phyloP scores from a whole-genome alignment of 225 moss, liverwort and hornwort species.

The Lunularia cruciata region DNA sequence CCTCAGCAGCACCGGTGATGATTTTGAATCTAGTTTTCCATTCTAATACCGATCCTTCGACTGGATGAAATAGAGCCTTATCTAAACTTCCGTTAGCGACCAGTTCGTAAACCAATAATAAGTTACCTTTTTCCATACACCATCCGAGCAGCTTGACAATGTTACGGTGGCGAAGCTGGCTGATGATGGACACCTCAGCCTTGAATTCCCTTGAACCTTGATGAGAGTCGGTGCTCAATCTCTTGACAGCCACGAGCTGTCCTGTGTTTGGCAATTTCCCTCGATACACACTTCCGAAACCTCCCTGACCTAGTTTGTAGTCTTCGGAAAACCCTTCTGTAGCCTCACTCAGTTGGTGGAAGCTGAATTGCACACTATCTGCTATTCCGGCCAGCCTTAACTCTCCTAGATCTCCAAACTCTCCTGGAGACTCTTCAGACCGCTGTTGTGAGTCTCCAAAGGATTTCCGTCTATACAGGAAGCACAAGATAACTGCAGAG shows the following conservation, averaged over 20 bases:
- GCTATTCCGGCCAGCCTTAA: no score
- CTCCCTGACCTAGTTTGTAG: conserved; percentile 37
- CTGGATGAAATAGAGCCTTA: conserved; percentile 16
- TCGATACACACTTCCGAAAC: conserved; percentile 56
- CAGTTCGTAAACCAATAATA: conserved; percentile 59
- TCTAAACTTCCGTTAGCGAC: conserved; percentile 50
- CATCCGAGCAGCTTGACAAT: conserved; percentile 63
- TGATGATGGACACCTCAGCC: conserved; percentile 63
- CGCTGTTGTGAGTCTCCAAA: no score
- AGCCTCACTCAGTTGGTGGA: conserved; percentile 41
- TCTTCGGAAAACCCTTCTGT: conserved; percentile 27
- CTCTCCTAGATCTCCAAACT: no score
- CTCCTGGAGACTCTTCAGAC: no score
- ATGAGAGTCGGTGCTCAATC: conserved; percentile 24
- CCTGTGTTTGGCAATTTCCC: conserved; percentile 45
- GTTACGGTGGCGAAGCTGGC: conserved; percentile 62
- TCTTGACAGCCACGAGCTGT: conserved; percentile 52
- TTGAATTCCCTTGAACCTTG: conserved; percentile 56
- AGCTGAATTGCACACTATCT: no score
- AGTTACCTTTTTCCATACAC: conserved; percentile 48
- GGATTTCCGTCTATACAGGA: no score
- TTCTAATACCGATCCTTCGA: neutral
- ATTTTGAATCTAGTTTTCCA: conserved; percentile 21
- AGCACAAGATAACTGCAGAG: no score
- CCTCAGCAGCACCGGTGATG: conserved; percentile 17